Percentiles rank a stretch among this genome's conserved stretches.
Evolutionary conservation across 2,329 filamentous ascomycete genomes (phyloP).

Genomic region (Monosporascus ibericus): DNA sequence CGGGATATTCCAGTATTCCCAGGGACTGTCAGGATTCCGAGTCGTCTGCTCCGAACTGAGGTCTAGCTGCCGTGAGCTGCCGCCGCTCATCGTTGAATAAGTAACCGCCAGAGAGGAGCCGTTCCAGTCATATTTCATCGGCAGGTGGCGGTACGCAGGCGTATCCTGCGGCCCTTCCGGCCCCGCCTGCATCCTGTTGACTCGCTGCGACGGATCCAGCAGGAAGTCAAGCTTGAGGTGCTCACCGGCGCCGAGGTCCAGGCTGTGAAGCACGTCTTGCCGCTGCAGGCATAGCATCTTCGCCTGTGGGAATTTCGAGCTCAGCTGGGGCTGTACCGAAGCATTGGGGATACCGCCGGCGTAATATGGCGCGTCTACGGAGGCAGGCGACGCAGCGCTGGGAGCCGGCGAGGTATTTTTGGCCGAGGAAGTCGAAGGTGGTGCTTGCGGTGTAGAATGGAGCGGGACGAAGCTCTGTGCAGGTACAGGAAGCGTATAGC

Average conservation of each 20-base stretch:
- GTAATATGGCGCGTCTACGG: background rate
- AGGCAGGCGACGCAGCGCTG: conserved; percentile 23
- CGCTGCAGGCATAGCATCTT: conserved; percentile 40
- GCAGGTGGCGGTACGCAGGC: conserved; percentile 36
- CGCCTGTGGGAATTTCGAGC: conserved; percentile 21
- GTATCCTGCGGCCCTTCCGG: conserved; percentile 42
- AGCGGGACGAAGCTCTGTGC: conserved; percentile 11
- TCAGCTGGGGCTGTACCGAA: conserved; percentile 12
- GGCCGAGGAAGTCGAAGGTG: conserved; percentile 21
- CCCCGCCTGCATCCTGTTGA: conserved; percentile 45
- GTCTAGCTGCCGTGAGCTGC: conserved; percentile 5
- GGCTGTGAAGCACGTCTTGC: conserved; percentile 44
- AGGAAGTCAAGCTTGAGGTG: conserved; percentile 69
- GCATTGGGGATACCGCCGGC: background rate
- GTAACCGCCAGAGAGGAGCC: conserved; percentile 12
- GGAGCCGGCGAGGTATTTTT: conserved; percentile 32
- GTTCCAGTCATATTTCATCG: conserved; percentile 47
- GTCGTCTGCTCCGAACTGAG: conserved; percentile 1
- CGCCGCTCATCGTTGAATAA: conserved; percentile 1
- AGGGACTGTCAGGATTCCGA: conserved; percentile 5
- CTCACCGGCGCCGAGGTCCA: conserved; percentile 56
- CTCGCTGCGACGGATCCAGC: conserved; percentile 53
- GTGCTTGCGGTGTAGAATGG: conserved; percentile 15
- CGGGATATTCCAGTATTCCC: conserved; percentile 25
- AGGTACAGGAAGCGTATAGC: background rate